Percentiles rank a stretch among this genome's conserved stretches.
phyloP scores from a whole-genome alignment of 352 stramenopile species.

The Peronospora farinosa region DNA sequence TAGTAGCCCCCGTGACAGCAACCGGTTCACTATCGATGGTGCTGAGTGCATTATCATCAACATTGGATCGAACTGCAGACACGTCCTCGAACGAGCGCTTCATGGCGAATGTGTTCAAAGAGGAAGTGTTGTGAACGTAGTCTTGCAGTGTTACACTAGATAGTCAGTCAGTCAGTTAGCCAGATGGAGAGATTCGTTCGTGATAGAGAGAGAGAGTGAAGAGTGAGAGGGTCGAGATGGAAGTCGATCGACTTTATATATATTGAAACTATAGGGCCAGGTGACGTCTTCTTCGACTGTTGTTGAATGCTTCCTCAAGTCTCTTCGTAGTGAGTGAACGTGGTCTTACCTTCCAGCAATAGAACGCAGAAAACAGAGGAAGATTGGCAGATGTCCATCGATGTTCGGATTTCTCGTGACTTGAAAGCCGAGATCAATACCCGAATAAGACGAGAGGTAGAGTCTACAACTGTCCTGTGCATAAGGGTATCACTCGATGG shows the following conservation, averaged over 20 bases:
- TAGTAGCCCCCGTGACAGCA: conserved; percentile 8
- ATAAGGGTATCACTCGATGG: not conserved
- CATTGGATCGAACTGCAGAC: conserved; percentile 11
- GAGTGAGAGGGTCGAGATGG: conserved; percentile 29
- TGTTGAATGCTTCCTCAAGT: conserved; percentile 13
- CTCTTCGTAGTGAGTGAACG: conserved; percentile 12
- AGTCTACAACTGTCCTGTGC: not conserved
- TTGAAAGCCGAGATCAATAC: conserved; percentile 1
- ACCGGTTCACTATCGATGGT: conserved; percentile 11
- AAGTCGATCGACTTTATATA: conserved; percentile 23
- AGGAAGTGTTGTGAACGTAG: conserved; percentile 16
- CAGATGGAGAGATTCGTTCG: conserved; percentile 36
- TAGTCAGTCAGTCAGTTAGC: conserved; percentile 15
- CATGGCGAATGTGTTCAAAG: conserved; percentile 26
- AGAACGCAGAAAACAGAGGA: conserved; percentile 24
- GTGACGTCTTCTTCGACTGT: conserved; percentile 25
- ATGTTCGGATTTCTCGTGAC: conserved; percentile 10
- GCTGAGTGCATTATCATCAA: conserved; percentile 8
- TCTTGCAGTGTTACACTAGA: conserved; percentile 2
- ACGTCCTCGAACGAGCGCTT: conserved; percentile 47
- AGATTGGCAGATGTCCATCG: conserved; percentile 21
- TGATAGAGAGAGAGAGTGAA: conserved; percentile 28
- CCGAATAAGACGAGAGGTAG: conserved; percentile 20
- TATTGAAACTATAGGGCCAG: conserved; percentile 25
- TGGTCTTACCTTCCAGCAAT: conserved; percentile 23